Base-by-base conservation (phyloP, 2,329 filamentous ascomycete genomes). In the Aspergillus quadrilineatus region DNA sequence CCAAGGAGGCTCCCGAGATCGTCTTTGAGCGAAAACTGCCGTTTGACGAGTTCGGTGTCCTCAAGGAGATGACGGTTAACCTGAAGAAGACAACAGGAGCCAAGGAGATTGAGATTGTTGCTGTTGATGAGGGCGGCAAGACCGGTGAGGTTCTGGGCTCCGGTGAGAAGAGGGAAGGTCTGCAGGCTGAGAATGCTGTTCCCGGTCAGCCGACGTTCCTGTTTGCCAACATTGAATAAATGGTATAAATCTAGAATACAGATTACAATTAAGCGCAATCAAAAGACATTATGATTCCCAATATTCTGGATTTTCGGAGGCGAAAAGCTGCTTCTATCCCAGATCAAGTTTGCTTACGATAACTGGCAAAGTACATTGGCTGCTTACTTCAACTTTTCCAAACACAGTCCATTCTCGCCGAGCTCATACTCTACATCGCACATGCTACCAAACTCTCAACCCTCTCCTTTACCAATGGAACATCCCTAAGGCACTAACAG, bases 11-110 rank as follows among this genome's bases (percentile, higher is more conserved):
- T 12, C 78, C 85, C 1, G 79, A 83, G 26, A 80, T 77, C 2
- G 90, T 97, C 8, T 87, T 97, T 68, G 86, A 93, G 70, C 84
- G 92, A 63, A 90, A 93, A 76, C 80, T 99, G 60, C 82, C 85
- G 1, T 99, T 97, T 73, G 88, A 97, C 67, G 94, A 99, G 80
- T 80, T 86, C 47, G 81, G 83, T 58, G 89, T 88, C 34, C 80
- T 97, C 55, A 73, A 79, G 53, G 86, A 91, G 67, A 96, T 97
- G 88, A 80, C 92, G 3, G 82, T 86, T 1, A 88, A 87, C 17
- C 77, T 99, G 67, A 90, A 89, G 81, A 87, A 89, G 73, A 88
- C 87, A 15, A 86, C 88, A 1, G 86, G 87, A 30, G 86, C 88
- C 64, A 85, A 82, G 63, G 83, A 81, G 36, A 83, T 96, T 17